Base-by-base conservation (phyloP, 805 yeast species). In the Wickerhamomyces bovis region DNA sequence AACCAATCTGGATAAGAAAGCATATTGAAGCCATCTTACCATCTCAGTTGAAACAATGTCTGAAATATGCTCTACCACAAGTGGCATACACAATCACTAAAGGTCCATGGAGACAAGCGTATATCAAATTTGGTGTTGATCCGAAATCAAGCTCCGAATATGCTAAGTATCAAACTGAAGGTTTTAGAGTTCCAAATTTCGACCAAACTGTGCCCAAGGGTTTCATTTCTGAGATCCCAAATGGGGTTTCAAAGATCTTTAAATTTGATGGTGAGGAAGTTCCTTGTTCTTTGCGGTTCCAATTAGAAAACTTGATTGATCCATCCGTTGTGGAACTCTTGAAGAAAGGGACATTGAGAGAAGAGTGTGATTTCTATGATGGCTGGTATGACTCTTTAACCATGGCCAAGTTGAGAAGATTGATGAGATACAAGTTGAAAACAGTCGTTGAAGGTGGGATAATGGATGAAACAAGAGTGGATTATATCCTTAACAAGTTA, bases 41-140 rank as follows among this genome's bases (percentile, higher is more conserved):
- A 0, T 59, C 62, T 20, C 50, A 70, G 56, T 46, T 68, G 63
- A 53, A 67, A 64, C 55, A 62, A 63, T 58, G 79, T 58, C 52
- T 92, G 39, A 81, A 85, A 55, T 81, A 77, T 52, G 95, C 97
- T 0, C 63, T 94, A 43, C 96, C 98, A 0, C 83, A 86, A 61
- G 85, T 89, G 0, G 76, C 96, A 0, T 94, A 81, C 61, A 76
- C 88, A 38, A 85, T 81, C 61, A 80, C 85, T 33, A 85, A 85
- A 58, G 99, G 99, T 0, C 99, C 98, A 0, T 94, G 96, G 96
- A 75, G 98, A 56, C 89, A 88, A 49, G 79, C 94, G 11, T 89
- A 84, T 61, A 81, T 89, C 40, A 76, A 70, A 53, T 80, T 81
- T 54, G 97, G 97, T 1, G 72, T 81, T 36, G 87, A 92, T 64